Evolutionary conservation across 306 rosid species (phyloP).

Genomic region (Hippophae gyantsensis): DNA sequence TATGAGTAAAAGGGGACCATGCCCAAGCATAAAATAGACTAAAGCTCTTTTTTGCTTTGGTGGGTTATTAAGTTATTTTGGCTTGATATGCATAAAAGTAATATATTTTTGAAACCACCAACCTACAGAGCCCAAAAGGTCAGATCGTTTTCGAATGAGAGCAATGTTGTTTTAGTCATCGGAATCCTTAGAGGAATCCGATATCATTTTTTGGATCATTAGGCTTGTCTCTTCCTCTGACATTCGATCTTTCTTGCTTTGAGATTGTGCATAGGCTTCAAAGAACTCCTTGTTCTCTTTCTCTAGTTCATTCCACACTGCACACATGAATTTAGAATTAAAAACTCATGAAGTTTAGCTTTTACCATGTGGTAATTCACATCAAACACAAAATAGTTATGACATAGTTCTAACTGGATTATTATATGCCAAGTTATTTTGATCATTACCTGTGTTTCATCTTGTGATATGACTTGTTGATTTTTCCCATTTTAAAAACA

Average conservation of each 20-base stretch:
- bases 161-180: constrained; percentile 14
- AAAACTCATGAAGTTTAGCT: not conserved
- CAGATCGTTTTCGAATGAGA: constrained; percentile 25
- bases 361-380: not conserved
- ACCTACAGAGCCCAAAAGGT: constrained; percentile 7
- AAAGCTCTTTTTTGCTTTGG: no score
- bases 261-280: constrained; percentile 49
- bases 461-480: no score
- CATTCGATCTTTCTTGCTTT: constrained; percentile 51
- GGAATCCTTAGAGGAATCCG: constrained; percentile 54
- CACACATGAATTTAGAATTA: not conserved
- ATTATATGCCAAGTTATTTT: no score
- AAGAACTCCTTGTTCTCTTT: constrained; percentile 91
- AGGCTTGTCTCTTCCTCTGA: constrained; percentile 78
- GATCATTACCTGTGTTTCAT: no score
- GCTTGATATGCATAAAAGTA: not conserved
- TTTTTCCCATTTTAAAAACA: no score
- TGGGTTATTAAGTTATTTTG: not conserved
- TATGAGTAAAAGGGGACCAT: no score
- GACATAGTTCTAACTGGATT: no score
- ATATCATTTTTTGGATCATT: constrained; percentile 63
- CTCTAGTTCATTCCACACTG: constrained; percentile 87
- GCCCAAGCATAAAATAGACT: no score
- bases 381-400: no score
- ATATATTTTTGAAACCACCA: not conserved